Evolutionary conservation across 768 basidiomycete genomes (phyloP), one percentile per base, ranked within the genome.

Genomic region (Termitomyces sp.): DNA sequence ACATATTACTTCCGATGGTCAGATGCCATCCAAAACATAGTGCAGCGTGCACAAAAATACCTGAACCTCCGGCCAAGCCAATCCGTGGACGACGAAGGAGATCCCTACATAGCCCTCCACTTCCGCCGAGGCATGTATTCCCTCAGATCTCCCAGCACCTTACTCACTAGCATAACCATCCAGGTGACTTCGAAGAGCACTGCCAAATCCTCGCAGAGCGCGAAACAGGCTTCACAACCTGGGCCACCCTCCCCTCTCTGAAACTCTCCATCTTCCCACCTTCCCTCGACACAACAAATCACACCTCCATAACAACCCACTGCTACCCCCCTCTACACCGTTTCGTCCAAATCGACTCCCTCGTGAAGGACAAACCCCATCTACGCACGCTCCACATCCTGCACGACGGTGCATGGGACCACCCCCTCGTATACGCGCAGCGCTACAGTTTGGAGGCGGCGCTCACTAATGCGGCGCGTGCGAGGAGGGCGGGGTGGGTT

Each of bases 401-500:
- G 0, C 79, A 80, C 60, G 79, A 79, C 56, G 79, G 77, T 14
- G 73, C 77, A 1, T 76, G 75, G 73, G 76, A 78, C 57, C 77
- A 80, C 54, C 77, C 75, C 2, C 61, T 67, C 7, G 76, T 79
- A 1, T 79, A 76, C 57, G 62, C 74, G 6, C 75, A 79, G 56
- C 68, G 70, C 53, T 73, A 76, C 61, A 75, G 74, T 53, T 70
- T 80, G 3, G 67, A 69, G 32, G 68, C 57, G 12, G n/a, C 74
- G 2, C 62, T 80, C 14, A 76, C 67, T 34, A 69, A 72, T 52
- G 57, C 67, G 0, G 62, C 57, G 9, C 76, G 76, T 61, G 75
- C 74, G 3, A 54, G 60, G 49, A 59, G 49, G 43, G 65, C 69
- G 16, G 73, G 72, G 0, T 79, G 78, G 77, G 55, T 64, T 12